These are phyloP conservation scores for Candida takata DNA, from an alignment of 805 yeast species.

Conservation along the genomic window DNA sequence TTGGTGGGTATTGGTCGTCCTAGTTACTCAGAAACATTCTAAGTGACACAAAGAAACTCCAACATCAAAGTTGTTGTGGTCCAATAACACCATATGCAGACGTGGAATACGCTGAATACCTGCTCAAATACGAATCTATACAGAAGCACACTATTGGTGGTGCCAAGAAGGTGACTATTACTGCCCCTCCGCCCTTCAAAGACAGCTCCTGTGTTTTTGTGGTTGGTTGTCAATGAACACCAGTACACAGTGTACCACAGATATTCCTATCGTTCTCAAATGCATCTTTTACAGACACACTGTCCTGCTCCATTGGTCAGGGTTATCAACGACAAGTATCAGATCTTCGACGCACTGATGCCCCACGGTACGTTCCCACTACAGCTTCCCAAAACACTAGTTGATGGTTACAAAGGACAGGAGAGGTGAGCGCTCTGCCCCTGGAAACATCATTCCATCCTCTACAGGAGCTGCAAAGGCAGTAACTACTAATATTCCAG, in stretches of 20 bases:
- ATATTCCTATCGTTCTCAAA: no score
- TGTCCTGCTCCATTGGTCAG: conserved; percentile 71
- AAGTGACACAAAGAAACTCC: no score
- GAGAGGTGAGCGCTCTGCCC: conserved; percentile 78
- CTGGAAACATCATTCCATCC: conserved; percentile 69
- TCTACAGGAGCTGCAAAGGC: conserved; percentile 77
- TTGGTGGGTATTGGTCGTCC: no score
- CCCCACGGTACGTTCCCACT: conserved; percentile 62
- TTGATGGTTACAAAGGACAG: conserved; percentile 75
- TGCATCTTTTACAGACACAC: conserved; percentile 71
- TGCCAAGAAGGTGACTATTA: conserved; percentile 67
- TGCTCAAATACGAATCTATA: conserved; percentile 71
- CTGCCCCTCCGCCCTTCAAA: conserved; percentile 65
- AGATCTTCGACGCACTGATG: conserved; percentile 70
- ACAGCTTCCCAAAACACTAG: conserved; percentile 70
- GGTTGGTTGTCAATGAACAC: conserved; percentile 63
- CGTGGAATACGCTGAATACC: conserved; percentile 63
- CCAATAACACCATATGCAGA: no score
- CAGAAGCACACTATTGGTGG: conserved; percentile 67
- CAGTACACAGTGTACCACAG: conserved; percentile 54
- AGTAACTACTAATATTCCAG: conserved; percentile 69
- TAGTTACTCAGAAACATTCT: no score
- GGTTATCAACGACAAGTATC: conserved; percentile 57
- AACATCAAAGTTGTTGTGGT: no score
- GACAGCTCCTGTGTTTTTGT: conserved; percentile 72